A percentile compares a stretch with the other conserved stretches of the same genome.
Conservation (phyloP, 2,329 filamentous ascomycete species). For the Phaeoacremonium minimum region DNA sequence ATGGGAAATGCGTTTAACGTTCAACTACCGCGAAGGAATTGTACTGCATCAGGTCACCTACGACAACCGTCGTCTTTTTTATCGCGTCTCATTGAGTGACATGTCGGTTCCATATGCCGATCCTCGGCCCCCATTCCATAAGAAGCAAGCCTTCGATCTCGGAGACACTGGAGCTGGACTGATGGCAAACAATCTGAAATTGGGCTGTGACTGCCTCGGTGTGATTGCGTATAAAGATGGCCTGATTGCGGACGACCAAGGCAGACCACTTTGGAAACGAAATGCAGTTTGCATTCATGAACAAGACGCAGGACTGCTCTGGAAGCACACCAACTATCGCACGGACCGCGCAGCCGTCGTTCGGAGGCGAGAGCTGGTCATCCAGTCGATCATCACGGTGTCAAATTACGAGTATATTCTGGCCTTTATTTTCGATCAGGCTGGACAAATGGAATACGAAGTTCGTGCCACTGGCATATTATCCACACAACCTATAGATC, state of each 20-base stretch:
- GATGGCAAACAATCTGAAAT: constrained; percentile 58
- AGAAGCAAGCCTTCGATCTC: constrained; percentile 65
- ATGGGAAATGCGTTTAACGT: constrained; percentile 61
- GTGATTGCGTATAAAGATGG: constrained; percentile 40
- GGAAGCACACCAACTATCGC: constrained; percentile 53
- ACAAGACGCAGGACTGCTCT: constrained; percentile 51
- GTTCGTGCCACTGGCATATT: constrained; percentile 43
- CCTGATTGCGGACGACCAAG: constrained; percentile 9
- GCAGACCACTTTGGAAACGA: constrained; percentile 8
- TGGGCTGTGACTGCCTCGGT: constrained; percentile 60
- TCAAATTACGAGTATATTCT: constrained; percentile 49
- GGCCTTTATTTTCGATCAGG: constrained; percentile 38
- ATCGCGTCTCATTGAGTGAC: constrained; percentile 56
- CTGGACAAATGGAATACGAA: constrained; percentile 24
- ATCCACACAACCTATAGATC: constrained; percentile 44
- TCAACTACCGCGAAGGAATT: constrained; percentile 59
- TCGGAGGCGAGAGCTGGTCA: constrained; percentile 45
- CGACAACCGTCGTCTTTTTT: constrained; percentile 54
- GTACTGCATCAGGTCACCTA: constrained; percentile 61
- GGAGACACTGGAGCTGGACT: constrained; percentile 62
- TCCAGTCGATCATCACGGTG: constrained; percentile 53
- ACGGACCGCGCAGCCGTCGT: constrained; percentile 47
- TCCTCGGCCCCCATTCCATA: constrained; percentile 55
- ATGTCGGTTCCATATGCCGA: constrained; percentile 64
- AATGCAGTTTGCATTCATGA: constrained; percentile 55